These are phyloP conservation scores for Penicillium diatomitis DNA, from an alignment of 495 filamentous ascomycete genomes.

Conservation along the genomic window DNA sequence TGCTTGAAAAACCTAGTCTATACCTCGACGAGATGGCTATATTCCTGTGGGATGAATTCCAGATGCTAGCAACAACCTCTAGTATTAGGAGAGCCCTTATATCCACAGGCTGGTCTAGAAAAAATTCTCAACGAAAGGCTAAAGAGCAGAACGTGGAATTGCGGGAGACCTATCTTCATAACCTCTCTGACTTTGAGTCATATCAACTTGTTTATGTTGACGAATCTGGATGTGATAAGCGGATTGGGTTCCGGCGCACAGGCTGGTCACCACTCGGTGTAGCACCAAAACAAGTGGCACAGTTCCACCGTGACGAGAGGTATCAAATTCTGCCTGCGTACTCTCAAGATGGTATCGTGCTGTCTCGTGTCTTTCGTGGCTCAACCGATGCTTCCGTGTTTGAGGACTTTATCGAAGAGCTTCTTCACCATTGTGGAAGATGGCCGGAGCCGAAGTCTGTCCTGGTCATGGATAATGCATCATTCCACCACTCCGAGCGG, in stretches of 20 bases:
- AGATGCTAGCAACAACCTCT: background rate
- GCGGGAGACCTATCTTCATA: background rate
- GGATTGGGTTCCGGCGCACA: too few species aligned
- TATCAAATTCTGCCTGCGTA: constrained; percentile 32
- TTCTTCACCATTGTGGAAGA: constrained; percentile 24
- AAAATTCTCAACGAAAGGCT: background rate
- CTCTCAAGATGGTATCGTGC: too few species aligned
- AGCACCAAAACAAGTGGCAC: constrained; percentile 12
- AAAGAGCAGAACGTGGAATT: background rate
- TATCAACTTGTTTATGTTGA: background rate
- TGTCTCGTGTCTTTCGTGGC: constrained; percentile 24
- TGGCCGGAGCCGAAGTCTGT: constrained; percentile 32
- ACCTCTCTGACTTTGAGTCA: background rate
- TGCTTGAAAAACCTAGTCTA: background rate
- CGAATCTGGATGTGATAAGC: too few species aligned
- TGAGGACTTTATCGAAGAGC: constrained; percentile 30
- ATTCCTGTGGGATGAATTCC: constrained; percentile 12
- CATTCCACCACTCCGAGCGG: background rate
- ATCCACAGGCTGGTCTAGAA: background rate
- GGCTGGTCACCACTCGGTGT: background rate
- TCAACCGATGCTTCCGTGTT: constrained; percentile 29
- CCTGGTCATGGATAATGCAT: too few species aligned
- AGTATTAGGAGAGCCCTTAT: constrained; percentile 3
- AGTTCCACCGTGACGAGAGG: constrained; percentile 19
- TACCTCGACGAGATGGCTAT: constrained; percentile 12